phyloP scores from a whole-genome alignment of 2,329 filamentous ascomycete species.

The Tolypocladium sp. region DNA sequence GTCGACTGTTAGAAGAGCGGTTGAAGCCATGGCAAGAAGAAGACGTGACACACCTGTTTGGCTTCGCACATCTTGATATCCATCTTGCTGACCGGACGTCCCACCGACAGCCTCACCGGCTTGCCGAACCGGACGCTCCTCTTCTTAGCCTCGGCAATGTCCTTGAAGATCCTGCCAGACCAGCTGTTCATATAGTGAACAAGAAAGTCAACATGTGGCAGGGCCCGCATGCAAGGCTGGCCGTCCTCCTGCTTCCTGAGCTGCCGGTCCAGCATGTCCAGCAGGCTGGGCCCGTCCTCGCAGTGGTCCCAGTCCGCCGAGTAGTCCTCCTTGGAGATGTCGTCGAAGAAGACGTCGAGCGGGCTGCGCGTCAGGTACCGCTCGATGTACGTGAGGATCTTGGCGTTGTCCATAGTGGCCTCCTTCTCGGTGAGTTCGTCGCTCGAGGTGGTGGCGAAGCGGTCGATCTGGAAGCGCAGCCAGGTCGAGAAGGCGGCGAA shows the following conservation, averaged over 20 bases:
- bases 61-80: constrained; percentile 48
- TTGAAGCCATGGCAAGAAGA: too few relatives aligned
- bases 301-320: constrained; percentile 33
- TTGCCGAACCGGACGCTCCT: constrained; percentile 59
- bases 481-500: constrained; percentile 75
- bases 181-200: constrained; percentile 48
- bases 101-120: constrained; percentile 35
- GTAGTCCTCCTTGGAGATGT: constrained; percentile 40
- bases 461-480: constrained; percentile 76
- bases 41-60: constrained; percentile 19
- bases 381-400: constrained; percentile 70
- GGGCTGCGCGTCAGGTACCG: constrained; percentile 59
- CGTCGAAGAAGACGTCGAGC: constrained; percentile 50
- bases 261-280: constrained; percentile 40
- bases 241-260: constrained; percentile 36
- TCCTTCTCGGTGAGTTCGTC: constrained; percentile 74
- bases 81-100: constrained; percentile 35
- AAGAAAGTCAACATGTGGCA: constrained; percentile 56
- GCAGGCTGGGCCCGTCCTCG: constrained; percentile 33
- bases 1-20: neutral
- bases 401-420: constrained; percentile 61
- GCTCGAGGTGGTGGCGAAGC: constrained; percentile 53
- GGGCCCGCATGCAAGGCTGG: constrained; percentile 36
- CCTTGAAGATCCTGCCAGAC: constrained; percentile 52
- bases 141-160: constrained; percentile 61